These are phyloP conservation scores for Chaetothyriales sp. DNA, from an alignment of 2,329 filamentous ascomycete genomes.

Conservation along the genomic window DNA sequence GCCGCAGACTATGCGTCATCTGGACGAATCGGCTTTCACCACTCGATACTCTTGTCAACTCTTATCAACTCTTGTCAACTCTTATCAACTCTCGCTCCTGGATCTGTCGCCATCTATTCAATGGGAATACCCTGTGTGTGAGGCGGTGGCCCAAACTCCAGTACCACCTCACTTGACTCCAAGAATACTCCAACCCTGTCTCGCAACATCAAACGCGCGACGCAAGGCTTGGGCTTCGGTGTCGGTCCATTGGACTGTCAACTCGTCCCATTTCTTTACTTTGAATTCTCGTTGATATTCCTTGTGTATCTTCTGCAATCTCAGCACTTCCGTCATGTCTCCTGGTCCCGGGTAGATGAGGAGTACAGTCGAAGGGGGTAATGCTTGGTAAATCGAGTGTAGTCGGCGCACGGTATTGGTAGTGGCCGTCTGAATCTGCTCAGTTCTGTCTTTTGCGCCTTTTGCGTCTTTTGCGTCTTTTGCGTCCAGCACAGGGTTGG, in stretches of 20 bases:
- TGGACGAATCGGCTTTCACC: too few species aligned
- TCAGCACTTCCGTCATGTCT: slow-evolving; percentile 42
- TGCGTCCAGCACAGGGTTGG: background rate
- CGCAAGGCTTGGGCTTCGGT: slow-evolving; percentile 45
- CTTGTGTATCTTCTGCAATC: slow-evolving; percentile 41
- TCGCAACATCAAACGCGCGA: slow-evolving; percentile 39
- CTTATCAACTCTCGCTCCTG: too few species aligned
- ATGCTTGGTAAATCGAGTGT: slow-evolving; percentile 36
- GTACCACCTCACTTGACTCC: slow-evolving; percentile 35
- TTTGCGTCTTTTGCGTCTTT: background rate
- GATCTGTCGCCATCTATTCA: too few species aligned
- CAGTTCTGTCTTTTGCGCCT: slow-evolving; percentile 5
- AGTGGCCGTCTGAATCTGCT: slow-evolving; percentile 32
- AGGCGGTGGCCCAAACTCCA: background rate
- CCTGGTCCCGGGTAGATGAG: slow-evolving; percentile 51
- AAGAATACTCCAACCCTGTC: slow-evolving; percentile 44
- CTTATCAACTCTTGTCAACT: too few species aligned
- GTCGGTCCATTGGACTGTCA: slow-evolving; percentile 51
- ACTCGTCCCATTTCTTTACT: slow-evolving; percentile 47
- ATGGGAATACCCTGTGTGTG: too few species aligned
- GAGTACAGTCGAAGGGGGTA: slow-evolving; percentile 42
- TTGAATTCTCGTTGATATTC: slow-evolving; percentile 42
- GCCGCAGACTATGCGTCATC: too few species aligned
- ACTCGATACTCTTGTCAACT: too few species aligned
- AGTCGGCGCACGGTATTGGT: slow-evolving; percentile 37